Conservation (phyloP, 768 basidiomycete species). For the Pleurotus tuber-regium region DNA sequence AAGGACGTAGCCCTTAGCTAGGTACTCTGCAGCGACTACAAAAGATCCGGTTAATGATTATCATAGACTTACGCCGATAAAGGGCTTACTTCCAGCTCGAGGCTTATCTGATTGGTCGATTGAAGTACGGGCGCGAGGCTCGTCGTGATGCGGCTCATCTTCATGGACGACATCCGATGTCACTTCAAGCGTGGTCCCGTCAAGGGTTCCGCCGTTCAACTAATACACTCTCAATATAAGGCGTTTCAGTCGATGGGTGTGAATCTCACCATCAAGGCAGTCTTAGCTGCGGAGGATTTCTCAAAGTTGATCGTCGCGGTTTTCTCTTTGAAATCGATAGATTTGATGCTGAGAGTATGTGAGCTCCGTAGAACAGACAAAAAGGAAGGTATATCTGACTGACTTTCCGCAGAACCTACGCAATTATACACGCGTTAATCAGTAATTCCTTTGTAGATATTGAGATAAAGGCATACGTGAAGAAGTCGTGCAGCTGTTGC, state of each 20-base stretch:
- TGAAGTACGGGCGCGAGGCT: slow-evolving; percentile 32
- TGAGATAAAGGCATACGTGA: slow-evolving; percentile 52
- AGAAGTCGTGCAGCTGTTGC: slow-evolving; percentile 73
- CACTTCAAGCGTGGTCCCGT: slow-evolving; percentile 67
- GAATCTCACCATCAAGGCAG: slow-evolving; percentile 74
- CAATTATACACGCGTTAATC: slow-evolving; percentile 10
- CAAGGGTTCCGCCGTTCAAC: slow-evolving; percentile 77
- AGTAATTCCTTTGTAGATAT: slow-evolving; percentile 1
- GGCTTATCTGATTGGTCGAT: slow-evolving; percentile 92
- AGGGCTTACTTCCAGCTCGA: slow-evolving; percentile 76
- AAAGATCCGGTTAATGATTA: slow-evolving; percentile 5
- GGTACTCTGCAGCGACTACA: slow-evolving; percentile 87
- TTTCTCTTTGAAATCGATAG: slow-evolving; percentile 50
- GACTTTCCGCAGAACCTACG: slow-evolving; percentile 85
- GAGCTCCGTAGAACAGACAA: background rate
- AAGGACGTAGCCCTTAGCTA: slow-evolving; percentile 85
- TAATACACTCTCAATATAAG: too few relatives aligned
- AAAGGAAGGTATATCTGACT: slow-evolving; percentile 18
- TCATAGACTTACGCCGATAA: background rate
- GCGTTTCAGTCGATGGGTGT: too few relatives aligned
- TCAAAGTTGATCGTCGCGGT: slow-evolving; percentile 79
- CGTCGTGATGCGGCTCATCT: slow-evolving; percentile 33
- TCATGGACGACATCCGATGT: slow-evolving; percentile 62
- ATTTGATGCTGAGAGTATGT: slow-evolving; percentile 48
- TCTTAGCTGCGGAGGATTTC: slow-evolving; percentile 80